phyloP scores from a whole-genome alignment of 176 grass and related monocot species.

The Carex myosuroides region DNA sequence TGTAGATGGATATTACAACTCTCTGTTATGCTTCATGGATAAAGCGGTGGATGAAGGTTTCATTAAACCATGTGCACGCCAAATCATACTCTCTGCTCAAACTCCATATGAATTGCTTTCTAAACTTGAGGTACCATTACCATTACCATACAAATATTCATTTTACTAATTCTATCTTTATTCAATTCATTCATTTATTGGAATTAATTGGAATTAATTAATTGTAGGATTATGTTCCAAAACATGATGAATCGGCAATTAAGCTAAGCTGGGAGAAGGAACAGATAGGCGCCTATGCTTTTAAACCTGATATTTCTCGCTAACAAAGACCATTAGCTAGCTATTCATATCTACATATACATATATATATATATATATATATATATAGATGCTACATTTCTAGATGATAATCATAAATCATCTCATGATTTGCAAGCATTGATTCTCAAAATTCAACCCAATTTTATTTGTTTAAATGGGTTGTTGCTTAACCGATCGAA shows the following conservation, averaged over 20 bases:
- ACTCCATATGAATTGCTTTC: constrained; percentile 29
- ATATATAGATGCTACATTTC: background rate
- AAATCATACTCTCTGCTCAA: constrained; percentile 29
- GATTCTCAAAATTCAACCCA: background rate
- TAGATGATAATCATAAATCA: background rate
- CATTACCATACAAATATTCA: no score
- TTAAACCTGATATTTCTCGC: constrained; percentile 27
- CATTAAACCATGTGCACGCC: constrained; percentile 27
- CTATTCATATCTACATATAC: background rate
- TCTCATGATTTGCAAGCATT: background rate
- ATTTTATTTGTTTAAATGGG: background rate
- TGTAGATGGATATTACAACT: constrained; percentile 66
- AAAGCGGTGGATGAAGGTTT: constrained; percentile 53
- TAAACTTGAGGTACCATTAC: constrained; percentile 18
- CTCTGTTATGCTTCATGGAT: constrained; percentile 50
- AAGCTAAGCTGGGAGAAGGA: constrained; percentile 46
- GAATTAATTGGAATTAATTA: background rate
- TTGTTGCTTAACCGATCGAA: background rate
- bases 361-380: background rate
- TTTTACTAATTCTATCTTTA: no score
- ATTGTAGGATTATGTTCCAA: constrained; percentile 28
- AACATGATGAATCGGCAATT: background rate
- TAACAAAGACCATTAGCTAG: background rate
- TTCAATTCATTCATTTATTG: background rate
- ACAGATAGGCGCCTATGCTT: constrained; percentile 17